These are phyloP conservation scores for Penicillium simplicissimum DNA, from an alignment of 495 filamentous ascomycete species.

Conservation along the genomic window DNA sequence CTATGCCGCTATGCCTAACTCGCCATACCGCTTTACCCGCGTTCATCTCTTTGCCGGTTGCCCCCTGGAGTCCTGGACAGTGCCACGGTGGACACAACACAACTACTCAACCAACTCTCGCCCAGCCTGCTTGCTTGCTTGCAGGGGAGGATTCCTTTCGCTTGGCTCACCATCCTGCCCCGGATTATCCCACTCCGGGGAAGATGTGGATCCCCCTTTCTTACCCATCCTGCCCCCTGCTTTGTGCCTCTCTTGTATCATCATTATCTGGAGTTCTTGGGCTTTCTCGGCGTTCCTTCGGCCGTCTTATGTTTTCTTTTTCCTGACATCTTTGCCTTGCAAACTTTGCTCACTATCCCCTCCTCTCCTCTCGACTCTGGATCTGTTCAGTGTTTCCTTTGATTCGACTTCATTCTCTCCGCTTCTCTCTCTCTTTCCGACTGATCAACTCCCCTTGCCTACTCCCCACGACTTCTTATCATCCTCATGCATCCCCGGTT, in stretches of 20 bases:
- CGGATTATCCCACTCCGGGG: conserved; percentile 5
- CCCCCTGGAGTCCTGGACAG: no score
- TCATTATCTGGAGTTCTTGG: conserved; percentile 11
- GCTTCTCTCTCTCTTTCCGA: neutral
- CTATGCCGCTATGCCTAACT: neutral
- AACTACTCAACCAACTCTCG: conserved; percentile 5
- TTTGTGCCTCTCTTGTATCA: conserved; percentile 12
- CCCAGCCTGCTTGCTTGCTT: neutral
- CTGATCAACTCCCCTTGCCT: neutral
- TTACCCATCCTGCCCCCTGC: neutral
- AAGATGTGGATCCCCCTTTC: conserved; percentile 8
- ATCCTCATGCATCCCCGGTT: conserved; percentile 10
- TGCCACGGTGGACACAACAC: no score
- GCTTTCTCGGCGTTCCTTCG: neutral
- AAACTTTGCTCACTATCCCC: neutral
- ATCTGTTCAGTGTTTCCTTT: neutral
- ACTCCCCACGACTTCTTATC: neutral
- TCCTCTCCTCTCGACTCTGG: neutral
- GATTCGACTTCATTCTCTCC: neutral
- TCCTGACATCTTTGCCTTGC: neutral
- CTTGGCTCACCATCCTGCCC: neutral
- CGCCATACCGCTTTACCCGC: conserved; percentile 9
- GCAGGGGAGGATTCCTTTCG: neutral
- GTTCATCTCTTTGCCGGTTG: neutral
- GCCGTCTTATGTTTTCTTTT: neutral